Conservation (phyloP, 352 stramenopile species). For the Phytophthora lateralis region DNA sequence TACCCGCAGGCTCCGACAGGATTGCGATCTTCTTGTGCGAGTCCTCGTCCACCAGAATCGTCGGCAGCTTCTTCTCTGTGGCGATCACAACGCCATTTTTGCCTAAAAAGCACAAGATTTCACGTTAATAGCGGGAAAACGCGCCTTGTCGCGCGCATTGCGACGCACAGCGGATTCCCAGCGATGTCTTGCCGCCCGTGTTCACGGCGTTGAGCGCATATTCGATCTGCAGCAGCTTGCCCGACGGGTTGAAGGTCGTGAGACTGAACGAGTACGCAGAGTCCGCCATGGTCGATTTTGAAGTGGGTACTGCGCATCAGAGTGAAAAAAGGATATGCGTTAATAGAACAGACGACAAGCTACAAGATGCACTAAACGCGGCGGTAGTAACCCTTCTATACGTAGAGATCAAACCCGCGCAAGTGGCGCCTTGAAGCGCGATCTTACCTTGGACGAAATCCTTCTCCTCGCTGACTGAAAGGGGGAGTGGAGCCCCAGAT, state of each 20-base stretch:
- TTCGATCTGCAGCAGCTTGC: conserved; percentile 99
- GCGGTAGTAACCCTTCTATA: neutral
- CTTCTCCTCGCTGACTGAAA: conserved; percentile 37
- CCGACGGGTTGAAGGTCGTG: conserved; percentile 99
- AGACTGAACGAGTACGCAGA: conserved; percentile 99
- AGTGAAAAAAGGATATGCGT: conserved; percentile 1
- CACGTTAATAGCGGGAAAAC: neutral
- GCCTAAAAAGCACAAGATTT: conserved; percentile 57
- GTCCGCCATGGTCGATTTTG: conserved; percentile 89
- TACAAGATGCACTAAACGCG: neutral
- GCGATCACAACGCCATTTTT: conserved; percentile 99
- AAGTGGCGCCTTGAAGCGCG: conserved; percentile 19
- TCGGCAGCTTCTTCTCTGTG: conserved; percentile 98
- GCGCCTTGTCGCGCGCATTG: neutral
- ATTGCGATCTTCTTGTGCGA: conserved; percentile 97
- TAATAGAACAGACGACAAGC: conserved; percentile 1
- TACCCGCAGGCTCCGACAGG: conserved; percentile 91
- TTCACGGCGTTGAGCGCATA: conserved; percentile 99
- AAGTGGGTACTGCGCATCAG: conserved; percentile 4
- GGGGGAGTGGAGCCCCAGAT: conserved; percentile 29
- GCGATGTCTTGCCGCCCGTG: conserved; percentile 95
- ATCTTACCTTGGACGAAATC: conserved; percentile 42
- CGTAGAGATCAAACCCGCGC: conserved; percentile 3
- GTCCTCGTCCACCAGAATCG: conserved; percentile 95
- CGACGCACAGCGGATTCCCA: conserved; percentile 95